phyloP scores from a whole-genome alignment of 2,329 filamentous ascomycete genomes.

The Fusarium sterilihyphosum region DNA sequence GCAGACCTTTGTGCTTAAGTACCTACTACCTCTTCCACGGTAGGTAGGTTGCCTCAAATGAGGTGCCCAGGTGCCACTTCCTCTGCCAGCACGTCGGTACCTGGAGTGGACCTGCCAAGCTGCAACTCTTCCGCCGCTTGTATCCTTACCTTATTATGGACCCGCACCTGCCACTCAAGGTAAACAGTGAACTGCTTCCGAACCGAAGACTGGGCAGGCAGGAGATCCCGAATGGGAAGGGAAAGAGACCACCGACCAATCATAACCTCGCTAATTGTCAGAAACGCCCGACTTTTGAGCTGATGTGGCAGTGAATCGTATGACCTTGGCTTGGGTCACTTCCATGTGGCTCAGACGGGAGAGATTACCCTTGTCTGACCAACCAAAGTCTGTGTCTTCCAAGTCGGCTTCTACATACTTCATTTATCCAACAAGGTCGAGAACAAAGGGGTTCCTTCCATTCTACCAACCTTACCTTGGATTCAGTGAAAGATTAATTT shows the following conservation, averaged over 20 bases:
- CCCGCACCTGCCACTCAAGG: constrained; percentile 1
- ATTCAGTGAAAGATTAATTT: background rate
- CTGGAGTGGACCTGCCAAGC: constrained; percentile 17
- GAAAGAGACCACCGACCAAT: constrained; percentile 22
- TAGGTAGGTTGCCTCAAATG: constrained; percentile 4
- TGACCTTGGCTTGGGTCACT: constrained; percentile 21
- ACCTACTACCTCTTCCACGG: background rate
- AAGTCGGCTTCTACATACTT: background rate
- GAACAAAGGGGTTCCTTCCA: background rate
- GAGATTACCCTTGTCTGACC: background rate
- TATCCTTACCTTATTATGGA: background rate
- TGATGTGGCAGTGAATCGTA: constrained; percentile 46
- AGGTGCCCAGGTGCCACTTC: background rate
- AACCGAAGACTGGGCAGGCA: constrained; percentile 28
- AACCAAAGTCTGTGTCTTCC: background rate
- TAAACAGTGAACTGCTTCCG: constrained; percentile 5
- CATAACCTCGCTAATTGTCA: constrained; percentile 30
- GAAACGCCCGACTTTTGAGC: constrained; percentile 41
- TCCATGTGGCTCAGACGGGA: constrained; percentile 5
- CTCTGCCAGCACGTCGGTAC: constrained; percentile 13
- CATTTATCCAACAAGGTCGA: constrained; percentile 1
- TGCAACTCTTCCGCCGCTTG: constrained; percentile 2
- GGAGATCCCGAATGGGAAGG: constrained; percentile 33
- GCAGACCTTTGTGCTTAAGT: constrained; percentile 25
- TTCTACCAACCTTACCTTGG: background rate